Conservation (phyloP, 1,284 basidiomycete species). For the Boletus sp. region DNA sequence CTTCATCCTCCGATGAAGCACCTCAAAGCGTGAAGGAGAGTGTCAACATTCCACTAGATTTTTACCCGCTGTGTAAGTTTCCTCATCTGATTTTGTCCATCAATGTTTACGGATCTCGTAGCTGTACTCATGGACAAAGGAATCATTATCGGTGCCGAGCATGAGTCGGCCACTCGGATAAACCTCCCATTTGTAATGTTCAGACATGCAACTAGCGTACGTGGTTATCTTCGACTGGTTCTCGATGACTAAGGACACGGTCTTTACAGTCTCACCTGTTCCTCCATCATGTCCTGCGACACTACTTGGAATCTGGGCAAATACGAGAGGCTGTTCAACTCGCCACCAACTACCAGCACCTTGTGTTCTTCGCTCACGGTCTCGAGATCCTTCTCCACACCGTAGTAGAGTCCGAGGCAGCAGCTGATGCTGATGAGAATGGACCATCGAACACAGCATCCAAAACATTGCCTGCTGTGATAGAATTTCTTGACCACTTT, state of each 20-base stretch:
- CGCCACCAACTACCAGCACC: slow-evolving; percentile 81
- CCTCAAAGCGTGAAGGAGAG: slow-evolving; percentile 84
- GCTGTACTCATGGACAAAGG: slow-evolving; percentile 98
- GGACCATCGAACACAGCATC: slow-evolving; percentile 25
- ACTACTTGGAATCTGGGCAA: slow-evolving; percentile 74
- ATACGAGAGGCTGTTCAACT: slow-evolving; percentile 81
- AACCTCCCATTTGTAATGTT: slow-evolving; percentile 92
- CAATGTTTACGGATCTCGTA: slow-evolving; percentile 33
- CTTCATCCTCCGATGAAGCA: slow-evolving; percentile 40
- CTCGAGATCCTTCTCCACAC: slow-evolving; percentile 93
- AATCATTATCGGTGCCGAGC: slow-evolving; percentile 95
- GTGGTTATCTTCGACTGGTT: slow-evolving; percentile 25
- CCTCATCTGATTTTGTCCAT: slow-evolving; percentile 2
- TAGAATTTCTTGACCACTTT: slow-evolving; percentile 96
- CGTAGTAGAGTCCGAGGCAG: slow-evolving; percentile 88
- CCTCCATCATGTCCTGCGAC: slow-evolving; percentile 87
- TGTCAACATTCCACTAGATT: slow-evolving; percentile 86
- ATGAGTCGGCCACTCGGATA: slow-evolving; percentile 75
- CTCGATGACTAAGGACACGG: background rate
- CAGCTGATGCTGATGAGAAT: slow-evolving; percentile 33
- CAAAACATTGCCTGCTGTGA: slow-evolving; percentile 59
- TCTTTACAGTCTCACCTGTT: slow-evolving; percentile 82
- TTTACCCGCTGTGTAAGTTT: slow-evolving; percentile 90
- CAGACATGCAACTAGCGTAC: slow-evolving; percentile 84
- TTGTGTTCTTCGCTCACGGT: slow-evolving; percentile 93